These are phyloP conservation scores for Penicillium palitans DNA, from an alignment of 2,329 filamentous ascomycete genomes.

Conservation along the genomic window DNA sequence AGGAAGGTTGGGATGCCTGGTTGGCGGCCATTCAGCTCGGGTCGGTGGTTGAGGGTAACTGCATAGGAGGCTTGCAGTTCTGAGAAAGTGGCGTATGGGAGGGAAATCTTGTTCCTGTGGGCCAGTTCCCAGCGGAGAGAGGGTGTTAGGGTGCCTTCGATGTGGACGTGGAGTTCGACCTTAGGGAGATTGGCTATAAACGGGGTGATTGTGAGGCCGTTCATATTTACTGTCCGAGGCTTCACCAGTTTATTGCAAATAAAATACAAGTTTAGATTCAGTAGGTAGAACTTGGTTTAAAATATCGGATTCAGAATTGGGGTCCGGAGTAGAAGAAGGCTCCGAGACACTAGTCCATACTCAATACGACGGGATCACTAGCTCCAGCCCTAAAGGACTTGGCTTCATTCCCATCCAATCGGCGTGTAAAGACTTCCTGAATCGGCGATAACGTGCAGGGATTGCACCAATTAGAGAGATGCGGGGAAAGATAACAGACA, in stretches of 20 bases:
- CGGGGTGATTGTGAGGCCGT: conserved; percentile 25
- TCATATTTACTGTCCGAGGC: conserved; percentile 10
- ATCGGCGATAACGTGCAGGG: conserved; percentile 13
- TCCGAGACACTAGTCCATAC: background rate
- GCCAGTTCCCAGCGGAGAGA: conserved; percentile 46
- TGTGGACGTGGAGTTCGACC: conserved; percentile 51
- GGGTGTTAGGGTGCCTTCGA: conserved; percentile 49
- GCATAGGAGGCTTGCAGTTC: conserved; percentile 38
- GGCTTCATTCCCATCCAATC: background rate
- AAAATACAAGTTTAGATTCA: background rate
- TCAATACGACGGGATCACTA: background rate
- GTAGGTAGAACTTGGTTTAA: background rate
- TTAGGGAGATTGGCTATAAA: conserved; percentile 45
- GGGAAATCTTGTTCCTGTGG: conserved; percentile 39
- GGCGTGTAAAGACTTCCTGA: background rate
- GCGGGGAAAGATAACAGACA: conserved; percentile 22
- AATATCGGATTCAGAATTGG: background rate
- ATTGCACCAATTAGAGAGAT: conserved; percentile 3
- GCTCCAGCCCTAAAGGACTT: background rate
- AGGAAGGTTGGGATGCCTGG: conserved; percentile 34
- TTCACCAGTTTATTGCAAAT: background rate
- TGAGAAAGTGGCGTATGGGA: conserved; percentile 34
- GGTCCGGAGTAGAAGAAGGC: background rate
- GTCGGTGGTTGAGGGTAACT: conserved; percentile 40
- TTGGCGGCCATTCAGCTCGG: conserved; percentile 39